These are phyloP conservation scores for Barnettozyma siamensis DNA, from an alignment of 805 yeast species.

Conservation along the genomic window DNA sequence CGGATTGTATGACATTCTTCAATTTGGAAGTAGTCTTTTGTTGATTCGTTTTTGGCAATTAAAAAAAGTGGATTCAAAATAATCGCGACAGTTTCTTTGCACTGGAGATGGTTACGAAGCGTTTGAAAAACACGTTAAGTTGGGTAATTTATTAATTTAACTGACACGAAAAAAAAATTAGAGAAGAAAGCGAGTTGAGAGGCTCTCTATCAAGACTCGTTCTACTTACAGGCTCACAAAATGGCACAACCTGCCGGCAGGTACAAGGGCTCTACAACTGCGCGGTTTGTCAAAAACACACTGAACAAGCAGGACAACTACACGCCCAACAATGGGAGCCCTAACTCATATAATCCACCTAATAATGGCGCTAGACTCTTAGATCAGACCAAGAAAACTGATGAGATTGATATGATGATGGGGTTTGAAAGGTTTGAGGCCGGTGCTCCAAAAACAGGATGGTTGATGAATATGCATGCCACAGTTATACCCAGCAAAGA, in stretches of 20 bases:
- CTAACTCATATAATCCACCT: conserved; percentile 5
- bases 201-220: background rate
- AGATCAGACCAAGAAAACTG: conserved; percentile 54
- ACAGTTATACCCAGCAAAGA: conserved; percentile 61
- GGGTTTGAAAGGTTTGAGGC: conserved; percentile 79
- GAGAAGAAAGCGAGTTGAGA: background rate
- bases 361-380: conserved; percentile 17
- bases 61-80: too few species aligned
- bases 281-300: conserved; percentile 44
- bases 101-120: background rate
- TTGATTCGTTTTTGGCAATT: background rate
- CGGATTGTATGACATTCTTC: conserved; percentile 40
- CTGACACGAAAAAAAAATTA: too few species aligned
- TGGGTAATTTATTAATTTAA: too few species aligned
- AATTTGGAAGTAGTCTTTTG: too few species aligned
- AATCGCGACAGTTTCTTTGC: too few species aligned
- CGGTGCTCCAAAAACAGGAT: conserved; percentile 72
- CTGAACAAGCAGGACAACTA: conserved; percentile 19
- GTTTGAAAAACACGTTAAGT: background rate
- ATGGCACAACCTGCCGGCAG: conserved; percentile 3
- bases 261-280: conserved; percentile 45
- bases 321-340: conserved; percentile 29
- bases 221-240: too few species aligned
- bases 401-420: conserved; percentile 72
- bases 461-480: conserved; percentile 94